Evolutionary conservation across 306 rosid species (phyloP), one percentile per base, ranked within the genome.

Genomic region (Dalbergia oliveri): DNA sequence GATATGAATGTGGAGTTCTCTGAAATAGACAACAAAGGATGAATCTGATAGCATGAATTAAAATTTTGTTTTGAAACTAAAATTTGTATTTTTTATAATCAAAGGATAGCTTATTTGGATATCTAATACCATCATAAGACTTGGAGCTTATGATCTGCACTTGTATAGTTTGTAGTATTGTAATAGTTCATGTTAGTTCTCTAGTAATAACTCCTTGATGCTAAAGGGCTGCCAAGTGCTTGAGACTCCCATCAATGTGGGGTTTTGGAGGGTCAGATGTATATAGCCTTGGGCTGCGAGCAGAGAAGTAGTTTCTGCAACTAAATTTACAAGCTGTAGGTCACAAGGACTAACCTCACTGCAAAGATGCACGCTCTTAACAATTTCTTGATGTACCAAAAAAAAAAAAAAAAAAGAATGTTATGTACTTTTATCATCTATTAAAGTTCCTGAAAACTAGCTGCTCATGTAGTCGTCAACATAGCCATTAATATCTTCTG

Each of bases 121-220:
- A 11, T 50, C 35, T 1, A 60, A 53, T 45, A 58, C n/a, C 54
- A 4, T 9, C 23, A 8, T 33, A 67, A 63, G 10, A 35, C 49
- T 26, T 56, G 18, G 45, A 34, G 21, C 44, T 78, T 60, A 65
- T 37, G 5, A 37, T 26, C 31, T 26, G 31, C 31, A 26, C 31
- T 37, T 57, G 11, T 23, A 47, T 10, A 9, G 47, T 71, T n/a
- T 62, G 33, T 16, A 69, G 75, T 44, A 53, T 79, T 69, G 53
- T 67, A 50, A 26, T 41, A 11, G 37, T 31, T 78, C 66, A 72
- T 75, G 71, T 34, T 37, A 73, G 51, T 83, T 78, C 53, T 47
- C 72, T 60, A 26, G 16, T 13, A 76, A 64, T 63, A 16, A 47
- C 39, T 53, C 44, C 7, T 11, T 34, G 72, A 64, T 33, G 64